phyloP scores from a whole-genome alignment of 768 basidiomycete species.

The Kwoniella botswanensis region DNA sequence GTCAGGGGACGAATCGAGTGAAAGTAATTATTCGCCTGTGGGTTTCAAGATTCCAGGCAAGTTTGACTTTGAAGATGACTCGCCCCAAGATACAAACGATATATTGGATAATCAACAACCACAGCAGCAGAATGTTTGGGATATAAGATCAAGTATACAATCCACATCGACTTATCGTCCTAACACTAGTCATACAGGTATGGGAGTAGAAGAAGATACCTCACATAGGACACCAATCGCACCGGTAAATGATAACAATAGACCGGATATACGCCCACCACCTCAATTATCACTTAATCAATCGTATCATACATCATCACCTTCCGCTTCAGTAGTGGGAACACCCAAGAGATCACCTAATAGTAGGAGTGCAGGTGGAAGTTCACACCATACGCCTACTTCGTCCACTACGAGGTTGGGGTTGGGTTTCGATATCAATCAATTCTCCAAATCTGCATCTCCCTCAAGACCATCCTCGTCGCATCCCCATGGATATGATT shows the following conservation, averaged over 20 bases:
- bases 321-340: not conserved
- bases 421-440: constrained; percentile 10
- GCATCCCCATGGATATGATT: not conserved
- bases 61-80: constrained; percentile 10
- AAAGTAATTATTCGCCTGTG: constrained; percentile 19
- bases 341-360: constrained; percentile 19
- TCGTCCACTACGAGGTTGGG: not conserved
- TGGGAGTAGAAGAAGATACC: not conserved
- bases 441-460: not conserved
- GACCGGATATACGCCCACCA: constrained; percentile 19
- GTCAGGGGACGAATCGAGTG: constrained; percentile 10
- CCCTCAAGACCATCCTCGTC: not conserved
- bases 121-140: constrained; percentile 2
- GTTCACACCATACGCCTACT: constrained; percentile 22
- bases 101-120: not conserved
- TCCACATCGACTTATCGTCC: constrained; percentile 25
- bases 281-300: constrained; percentile 12
- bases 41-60: constrained; percentile 17
- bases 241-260: constrained; percentile 4
- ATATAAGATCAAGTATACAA: constrained; percentile 20
- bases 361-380: not conserved
- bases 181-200: not conserved
- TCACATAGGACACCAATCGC: constrained; percentile 24
- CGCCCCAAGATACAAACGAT: not conserved
- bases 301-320: constrained; percentile 5